Evolutionary conservation across 371 early-diverging fungal species (phyloP).

Genomic region (Apophysomyces sp.): DNA sequence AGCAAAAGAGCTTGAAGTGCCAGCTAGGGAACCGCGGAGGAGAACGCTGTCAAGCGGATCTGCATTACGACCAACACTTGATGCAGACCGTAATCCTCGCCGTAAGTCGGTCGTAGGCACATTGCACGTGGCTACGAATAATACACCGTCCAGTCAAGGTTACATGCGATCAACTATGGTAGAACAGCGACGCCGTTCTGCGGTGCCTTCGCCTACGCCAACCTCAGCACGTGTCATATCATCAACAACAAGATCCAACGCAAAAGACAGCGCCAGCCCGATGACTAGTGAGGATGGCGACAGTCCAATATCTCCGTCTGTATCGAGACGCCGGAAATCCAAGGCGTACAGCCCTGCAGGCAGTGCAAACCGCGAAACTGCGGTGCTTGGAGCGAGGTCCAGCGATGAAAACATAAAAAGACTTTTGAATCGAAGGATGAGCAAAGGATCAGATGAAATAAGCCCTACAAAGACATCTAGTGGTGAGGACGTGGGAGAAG

Average conservation of each 20-base stretch:
- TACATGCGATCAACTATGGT: slow-evolving; percentile 32
- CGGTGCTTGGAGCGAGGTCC: no score
- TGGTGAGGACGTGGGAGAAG: not conserved
- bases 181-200: slow-evolving; percentile 31
- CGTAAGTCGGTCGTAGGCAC: slow-evolving; percentile 11
- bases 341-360: not conserved
- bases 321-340: not conserved
- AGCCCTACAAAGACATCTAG: not conserved
- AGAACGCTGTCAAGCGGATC: slow-evolving; percentile 36
- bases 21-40: slow-evolving; percentile 19
- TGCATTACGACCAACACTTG: slow-evolving; percentile 7
- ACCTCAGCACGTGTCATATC: not conserved
- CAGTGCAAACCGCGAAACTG: not conserved
- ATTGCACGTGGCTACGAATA: not conserved
- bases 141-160: slow-evolving; percentile 3
- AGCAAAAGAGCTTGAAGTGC: slow-evolving; percentile 19
- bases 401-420: no score
- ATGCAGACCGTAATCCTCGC: slow-evolving; percentile 10
- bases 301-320: not conserved
- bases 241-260: not conserved
- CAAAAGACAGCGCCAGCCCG: no score
- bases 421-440: no score
- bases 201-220: not conserved
- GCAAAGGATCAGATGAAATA: not conserved
- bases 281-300: not conserved